Evolutionary conservation across 331 rosid species (phyloP).

Genomic region (Pyracantha coccinea): DNA sequence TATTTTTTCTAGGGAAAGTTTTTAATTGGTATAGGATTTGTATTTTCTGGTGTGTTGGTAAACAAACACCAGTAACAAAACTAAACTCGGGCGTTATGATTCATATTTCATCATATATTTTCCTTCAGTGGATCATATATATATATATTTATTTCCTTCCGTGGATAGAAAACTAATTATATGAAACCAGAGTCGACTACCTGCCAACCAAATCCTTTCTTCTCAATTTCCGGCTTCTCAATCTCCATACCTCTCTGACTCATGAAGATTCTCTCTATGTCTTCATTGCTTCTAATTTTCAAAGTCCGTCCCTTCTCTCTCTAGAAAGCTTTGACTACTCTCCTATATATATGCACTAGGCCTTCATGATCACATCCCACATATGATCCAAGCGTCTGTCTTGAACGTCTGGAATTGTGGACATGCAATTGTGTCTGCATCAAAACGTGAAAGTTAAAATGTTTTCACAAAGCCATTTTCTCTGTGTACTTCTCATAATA

Average conservation of each 20-base stretch:
- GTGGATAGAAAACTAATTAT: neutral
- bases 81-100: neutral
- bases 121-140: neutral
- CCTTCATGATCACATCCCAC: neutral
- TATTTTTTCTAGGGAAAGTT: no score
- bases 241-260: slow-evolving; percentile 10
- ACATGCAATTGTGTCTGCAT: neutral
- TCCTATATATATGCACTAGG: neutral
- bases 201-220: slow-evolving; percentile 23
- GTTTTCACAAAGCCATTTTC: slow-evolving; percentile 18
- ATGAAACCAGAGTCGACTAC: slow-evolving; percentile 24
- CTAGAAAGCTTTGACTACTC: neutral
- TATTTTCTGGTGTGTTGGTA: slow-evolving; percentile 27
- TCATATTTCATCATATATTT: neutral
- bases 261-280: neutral
- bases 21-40: neutral
- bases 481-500: slow-evolving; percentile 19
- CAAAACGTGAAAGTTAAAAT: slow-evolving; percentile 9
- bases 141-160: neutral
- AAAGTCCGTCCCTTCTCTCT: slow-evolving; percentile 3
- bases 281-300: slow-evolving; percentile 6
- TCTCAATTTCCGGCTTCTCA: slow-evolving; percentile 16
- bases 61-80: slow-evolving; percentile 37
- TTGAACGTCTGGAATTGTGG: neutral
- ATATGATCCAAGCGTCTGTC: neutral